Conservation (phyloP, 169 alveolate species). For the Eimeria praecox region DNA sequence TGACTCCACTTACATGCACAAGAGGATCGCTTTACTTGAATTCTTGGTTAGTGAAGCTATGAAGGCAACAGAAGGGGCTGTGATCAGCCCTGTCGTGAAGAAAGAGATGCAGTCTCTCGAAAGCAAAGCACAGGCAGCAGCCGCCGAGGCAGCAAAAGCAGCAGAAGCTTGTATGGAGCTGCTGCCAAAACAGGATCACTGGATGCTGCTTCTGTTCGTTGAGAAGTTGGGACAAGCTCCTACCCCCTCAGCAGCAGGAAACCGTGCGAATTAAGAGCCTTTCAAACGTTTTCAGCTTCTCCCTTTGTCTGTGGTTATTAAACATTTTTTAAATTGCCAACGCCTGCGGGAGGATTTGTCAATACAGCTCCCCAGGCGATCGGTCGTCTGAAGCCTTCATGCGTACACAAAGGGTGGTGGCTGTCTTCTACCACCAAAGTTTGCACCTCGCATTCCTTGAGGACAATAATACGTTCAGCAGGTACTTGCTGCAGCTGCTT, state of each 20-base stretch:
- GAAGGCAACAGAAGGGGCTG: background rate
- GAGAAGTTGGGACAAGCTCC: background rate
- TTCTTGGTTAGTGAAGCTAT: background rate
- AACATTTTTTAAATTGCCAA: background rate
- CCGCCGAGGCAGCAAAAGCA: background rate
- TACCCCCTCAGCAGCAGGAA: background rate
- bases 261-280: background rate
- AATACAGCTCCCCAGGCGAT: too few relatives aligned
- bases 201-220: conserved; percentile 65
- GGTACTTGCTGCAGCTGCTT: background rate
- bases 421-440: background rate
- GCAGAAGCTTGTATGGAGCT: conserved; percentile 25
- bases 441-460: background rate
- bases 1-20: conserved; percentile 4
- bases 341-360: background rate
- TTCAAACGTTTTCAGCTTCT: background rate
- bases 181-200: conserved; percentile 33
- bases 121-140: background rate
- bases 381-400: background rate
- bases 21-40: background rate
- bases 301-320: background rate
- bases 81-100: background rate
- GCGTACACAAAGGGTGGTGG: background rate
- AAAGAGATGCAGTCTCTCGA: background rate
- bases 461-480: background rate